Conservation (phyloP, 78 protist species). For the Pelomyxa schiedti region DNA sequence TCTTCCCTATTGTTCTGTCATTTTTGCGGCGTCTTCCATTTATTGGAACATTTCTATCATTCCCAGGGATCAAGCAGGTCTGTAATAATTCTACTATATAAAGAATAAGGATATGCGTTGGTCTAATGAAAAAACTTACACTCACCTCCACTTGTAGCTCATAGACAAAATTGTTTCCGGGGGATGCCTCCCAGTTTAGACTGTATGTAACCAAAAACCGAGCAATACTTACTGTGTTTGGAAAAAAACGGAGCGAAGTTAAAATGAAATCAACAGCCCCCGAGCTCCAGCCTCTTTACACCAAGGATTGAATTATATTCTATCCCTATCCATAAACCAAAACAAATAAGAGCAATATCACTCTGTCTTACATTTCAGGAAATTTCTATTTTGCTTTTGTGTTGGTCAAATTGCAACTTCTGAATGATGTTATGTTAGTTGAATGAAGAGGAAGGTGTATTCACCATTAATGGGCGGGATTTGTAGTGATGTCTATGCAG, state of each 20-base stretch:
- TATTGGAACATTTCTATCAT: neutral
- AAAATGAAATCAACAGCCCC: neutral
- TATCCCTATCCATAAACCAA: neutral
- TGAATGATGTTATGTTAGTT: no score
- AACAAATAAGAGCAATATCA: neutral
- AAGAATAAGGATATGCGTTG: no score
- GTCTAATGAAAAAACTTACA: no score
- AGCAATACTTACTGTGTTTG: neutral
- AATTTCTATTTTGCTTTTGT: neutral
- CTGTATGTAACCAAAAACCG: no score
- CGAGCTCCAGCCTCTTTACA: neutral
- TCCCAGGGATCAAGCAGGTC: neutral
- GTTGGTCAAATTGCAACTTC: neutral
- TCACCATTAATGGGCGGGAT: no score
- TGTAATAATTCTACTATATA: neutral
- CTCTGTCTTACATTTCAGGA: no score
- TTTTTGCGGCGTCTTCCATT: constrained; percentile 10
- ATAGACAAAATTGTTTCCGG: neutral
- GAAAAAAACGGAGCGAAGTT: neutral
- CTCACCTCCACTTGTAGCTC: neutral
- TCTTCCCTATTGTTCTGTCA: constrained; percentile 15
- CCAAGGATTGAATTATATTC: neutral
- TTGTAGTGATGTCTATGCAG: no score
- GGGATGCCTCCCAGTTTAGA: no score
- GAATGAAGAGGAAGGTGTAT: no score